phyloP scores from a whole-genome alignment of 331 rosid genomes.

The Acacia concinna region DNA sequence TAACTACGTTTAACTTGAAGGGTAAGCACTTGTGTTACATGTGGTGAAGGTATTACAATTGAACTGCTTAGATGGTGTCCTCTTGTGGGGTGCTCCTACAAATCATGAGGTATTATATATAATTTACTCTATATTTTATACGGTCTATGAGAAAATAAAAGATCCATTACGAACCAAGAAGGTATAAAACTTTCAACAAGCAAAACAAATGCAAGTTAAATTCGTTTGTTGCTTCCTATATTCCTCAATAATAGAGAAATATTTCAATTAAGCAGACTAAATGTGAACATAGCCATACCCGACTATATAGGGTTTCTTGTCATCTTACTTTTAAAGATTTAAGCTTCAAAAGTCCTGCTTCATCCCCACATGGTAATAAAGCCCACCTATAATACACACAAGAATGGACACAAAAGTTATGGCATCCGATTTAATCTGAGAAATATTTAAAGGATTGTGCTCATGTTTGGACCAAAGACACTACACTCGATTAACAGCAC shows the following conservation, averaged over 20 bases:
- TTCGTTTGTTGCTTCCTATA: neutral
- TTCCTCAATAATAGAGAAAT: neutral
- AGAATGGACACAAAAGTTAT: neutral
- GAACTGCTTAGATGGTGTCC: constrained; percentile 48
- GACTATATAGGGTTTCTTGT: constrained; percentile 52
- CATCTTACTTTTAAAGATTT: constrained; percentile 61
- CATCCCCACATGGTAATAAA: constrained; percentile 65
- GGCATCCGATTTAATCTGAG: constrained; percentile 1
- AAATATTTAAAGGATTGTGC: constrained; percentile 10
- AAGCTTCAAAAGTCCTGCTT: constrained; percentile 46
- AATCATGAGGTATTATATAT: too few relatives aligned
- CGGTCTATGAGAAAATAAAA: too few relatives aligned
- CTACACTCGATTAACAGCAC: constrained; percentile 88
- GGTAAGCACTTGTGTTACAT: constrained; percentile 47
- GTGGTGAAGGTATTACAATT: constrained; percentile 51
- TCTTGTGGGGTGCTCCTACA: constrained; percentile 49
- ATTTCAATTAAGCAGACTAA: neutral
- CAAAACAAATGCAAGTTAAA: neutral
- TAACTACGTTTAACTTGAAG: neutral
- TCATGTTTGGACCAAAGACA: constrained; percentile 29
- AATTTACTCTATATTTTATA: too few relatives aligned
- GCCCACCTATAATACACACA: constrained; percentile 57
- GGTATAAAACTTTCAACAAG: too few relatives aligned
- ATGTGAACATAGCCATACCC: constrained; percentile 54
- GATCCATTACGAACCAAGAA: too few relatives aligned